phyloP scores from a whole-genome alignment of 495 filamentous ascomycete species.

The Terfezia boudieri region DNA sequence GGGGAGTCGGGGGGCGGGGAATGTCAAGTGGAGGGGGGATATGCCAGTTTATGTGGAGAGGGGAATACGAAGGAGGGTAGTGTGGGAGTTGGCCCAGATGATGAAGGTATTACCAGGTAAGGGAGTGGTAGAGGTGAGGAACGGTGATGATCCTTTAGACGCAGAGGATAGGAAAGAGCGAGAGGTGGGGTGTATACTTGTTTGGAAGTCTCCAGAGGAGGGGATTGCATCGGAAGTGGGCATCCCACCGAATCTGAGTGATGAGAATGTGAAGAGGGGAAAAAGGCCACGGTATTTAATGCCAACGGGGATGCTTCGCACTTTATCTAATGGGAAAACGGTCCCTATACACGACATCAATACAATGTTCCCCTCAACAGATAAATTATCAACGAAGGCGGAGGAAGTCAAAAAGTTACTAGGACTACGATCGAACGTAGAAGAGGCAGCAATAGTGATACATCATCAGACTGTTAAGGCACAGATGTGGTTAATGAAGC shows the following conservation, averaged over 20 bases:
- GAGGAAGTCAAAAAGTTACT: constrained; percentile 2
- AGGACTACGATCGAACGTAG: constrained; percentile 4
- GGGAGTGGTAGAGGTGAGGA: constrained; percentile 30
- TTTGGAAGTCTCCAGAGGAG: background rate
- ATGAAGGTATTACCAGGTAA: constrained; percentile 27
- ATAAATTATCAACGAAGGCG: too few species aligned
- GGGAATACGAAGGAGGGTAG: constrained; percentile 7
- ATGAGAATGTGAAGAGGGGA: background rate
- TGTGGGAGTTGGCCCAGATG: constrained; percentile 17
- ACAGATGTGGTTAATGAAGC: constrained; percentile 15
- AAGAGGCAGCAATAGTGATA: constrained; percentile 8
- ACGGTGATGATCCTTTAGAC: background rate
- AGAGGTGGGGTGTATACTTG: constrained; percentile 11
- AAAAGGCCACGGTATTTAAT: background rate
- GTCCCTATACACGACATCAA: constrained; percentile 8
- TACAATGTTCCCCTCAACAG: too few species aligned
- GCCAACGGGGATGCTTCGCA: constrained; percentile 2
- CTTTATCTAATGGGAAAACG: constrained; percentile 4
- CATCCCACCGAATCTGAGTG: background rate
- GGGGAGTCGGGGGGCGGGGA: background rate
- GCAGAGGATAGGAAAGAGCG: background rate
- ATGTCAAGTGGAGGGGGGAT: constrained; percentile 4
- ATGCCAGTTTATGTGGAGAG: constrained; percentile 9
- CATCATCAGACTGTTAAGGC: constrained; percentile 8
- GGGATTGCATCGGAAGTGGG: too few species aligned